Conservation (phyloP, 169 alveolate species). For the Plasmodium cynomolgi region DNA sequence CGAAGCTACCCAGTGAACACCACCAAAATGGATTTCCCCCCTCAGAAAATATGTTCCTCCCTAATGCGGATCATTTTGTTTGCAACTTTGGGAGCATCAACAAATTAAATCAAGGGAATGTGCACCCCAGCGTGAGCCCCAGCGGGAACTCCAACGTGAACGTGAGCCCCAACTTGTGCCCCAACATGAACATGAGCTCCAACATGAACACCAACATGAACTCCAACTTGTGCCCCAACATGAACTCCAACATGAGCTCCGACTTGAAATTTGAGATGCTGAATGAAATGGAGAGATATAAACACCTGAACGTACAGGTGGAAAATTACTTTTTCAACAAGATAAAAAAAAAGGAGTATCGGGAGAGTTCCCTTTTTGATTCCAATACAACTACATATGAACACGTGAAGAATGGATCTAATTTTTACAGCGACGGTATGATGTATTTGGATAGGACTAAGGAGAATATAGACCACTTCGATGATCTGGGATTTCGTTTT, state of each 20-base stretch:
- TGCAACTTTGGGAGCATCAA: neutral
- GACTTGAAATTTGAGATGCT: neutral
- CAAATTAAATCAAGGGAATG: conserved; percentile 3
- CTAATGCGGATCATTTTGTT: neutral
- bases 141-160: too few species aligned
- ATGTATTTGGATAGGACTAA: conserved; percentile 10
- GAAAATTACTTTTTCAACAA: conserved; percentile 16
- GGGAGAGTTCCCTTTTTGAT: conserved; percentile 6
- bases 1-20: conserved; percentile 1
- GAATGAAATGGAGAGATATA: conserved; percentile 15
- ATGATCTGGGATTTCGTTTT: neutral
- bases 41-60: neutral
- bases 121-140: neutral
- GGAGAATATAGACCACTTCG: conserved; percentile 3
- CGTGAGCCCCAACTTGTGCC: neutral
- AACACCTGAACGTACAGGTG: conserved; percentile 9
- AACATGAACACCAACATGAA: neutral
- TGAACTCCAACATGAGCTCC: neutral
- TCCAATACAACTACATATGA: conserved; percentile 13
- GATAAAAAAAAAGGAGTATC: conserved; percentile 11
- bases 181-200: neutral
- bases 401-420: neutral
- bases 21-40: conserved; percentile 6
- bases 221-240: neutral
- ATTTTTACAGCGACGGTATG: conserved; percentile 4